Evolutionary conservation across 2,329 filamentous ascomycete species (phyloP).

Genomic region (Fusarium proliferatum): DNA sequence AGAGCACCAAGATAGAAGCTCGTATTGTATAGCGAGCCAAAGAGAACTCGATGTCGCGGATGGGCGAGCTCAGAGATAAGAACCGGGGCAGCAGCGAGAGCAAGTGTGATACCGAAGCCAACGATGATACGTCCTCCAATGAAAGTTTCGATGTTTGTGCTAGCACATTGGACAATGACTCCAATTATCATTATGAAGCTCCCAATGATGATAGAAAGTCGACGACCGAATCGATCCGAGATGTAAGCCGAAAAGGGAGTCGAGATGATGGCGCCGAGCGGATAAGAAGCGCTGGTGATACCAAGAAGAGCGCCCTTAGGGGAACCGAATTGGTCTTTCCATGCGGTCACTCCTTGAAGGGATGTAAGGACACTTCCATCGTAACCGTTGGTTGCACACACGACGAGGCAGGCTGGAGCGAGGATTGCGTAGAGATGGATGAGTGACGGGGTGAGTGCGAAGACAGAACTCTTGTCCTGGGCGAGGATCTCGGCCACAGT

Average conservation of each 20-base stretch:
- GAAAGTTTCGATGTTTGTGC: conserved; percentile 56
- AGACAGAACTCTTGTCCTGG: conserved; percentile 12
- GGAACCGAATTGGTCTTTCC: conserved; percentile 52
- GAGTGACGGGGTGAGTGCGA: conserved; percentile 11
- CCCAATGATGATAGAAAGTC: conserved; percentile 45
- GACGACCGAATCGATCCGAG: conserved; percentile 45
- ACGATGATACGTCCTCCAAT: conserved; percentile 63
- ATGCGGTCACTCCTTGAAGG: conserved; percentile 53
- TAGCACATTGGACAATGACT: conserved; percentile 20
- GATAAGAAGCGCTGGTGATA: conserved; percentile 55
- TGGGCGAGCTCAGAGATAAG: conserved; percentile 44
- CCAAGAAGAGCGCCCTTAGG: conserved; percentile 47
- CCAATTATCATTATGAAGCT: conserved; percentile 29
- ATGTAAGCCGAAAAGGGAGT: conserved; percentile 44
- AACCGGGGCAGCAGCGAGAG: conserved; percentile 61
- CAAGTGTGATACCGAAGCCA: conserved; percentile 64
- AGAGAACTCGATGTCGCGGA: conserved; percentile 25
- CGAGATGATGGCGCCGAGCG: conserved; percentile 56
- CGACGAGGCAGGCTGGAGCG: conserved; percentile 27
- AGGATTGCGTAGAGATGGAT: conserved; percentile 25
- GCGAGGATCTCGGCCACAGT: conserved; percentile 27
- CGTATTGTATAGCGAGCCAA: conserved; percentile 12
- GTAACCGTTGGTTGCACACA: conserved; percentile 57
- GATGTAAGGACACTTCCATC: conserved; percentile 61
- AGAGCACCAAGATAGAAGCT: conserved; percentile 5